Percentiles rank a stretch among this genome's conserved stretches.
Evolutionary conservation across 805 yeast species (phyloP).

Genomic region (Candida oleophila): DNA sequence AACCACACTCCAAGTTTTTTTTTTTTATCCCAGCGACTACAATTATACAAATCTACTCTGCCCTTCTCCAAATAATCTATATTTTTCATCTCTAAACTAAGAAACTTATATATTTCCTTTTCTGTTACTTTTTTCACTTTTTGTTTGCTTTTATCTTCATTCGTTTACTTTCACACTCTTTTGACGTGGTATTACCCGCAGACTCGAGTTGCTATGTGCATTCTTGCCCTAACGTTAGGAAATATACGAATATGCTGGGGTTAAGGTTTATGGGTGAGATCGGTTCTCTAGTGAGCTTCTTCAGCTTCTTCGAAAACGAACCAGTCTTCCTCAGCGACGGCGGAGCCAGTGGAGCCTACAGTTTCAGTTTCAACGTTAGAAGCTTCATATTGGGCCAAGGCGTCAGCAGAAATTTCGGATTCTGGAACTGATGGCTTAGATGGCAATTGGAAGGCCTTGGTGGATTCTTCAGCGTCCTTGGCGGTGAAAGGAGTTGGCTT

Average conservation of each 20-base stretch:
- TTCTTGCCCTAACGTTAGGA: not conserved
- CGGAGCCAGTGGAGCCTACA: constrained; percentile 29
- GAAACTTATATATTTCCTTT: not conserved
- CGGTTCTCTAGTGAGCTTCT: constrained; percentile 48
- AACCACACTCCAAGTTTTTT: not conserved
- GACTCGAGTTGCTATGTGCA: not conserved
- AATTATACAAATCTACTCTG: too few species aligned
- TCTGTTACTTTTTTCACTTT: not conserved
- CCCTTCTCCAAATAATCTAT: not conserved
- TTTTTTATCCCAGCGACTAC: not conserved
- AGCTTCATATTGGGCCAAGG: constrained; percentile 65
- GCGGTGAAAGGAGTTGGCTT: constrained; percentile 77
- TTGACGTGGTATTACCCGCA: not conserved
- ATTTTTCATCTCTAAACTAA: not conserved
- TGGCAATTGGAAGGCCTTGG: constrained; percentile 83
- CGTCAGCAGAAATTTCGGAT: constrained; percentile 66
- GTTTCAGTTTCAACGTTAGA: constrained; percentile 69
- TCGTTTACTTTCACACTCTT: not conserved
- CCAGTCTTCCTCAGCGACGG: constrained; percentile 67
- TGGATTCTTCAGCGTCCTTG: constrained; percentile 73
- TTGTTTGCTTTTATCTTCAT: not conserved
- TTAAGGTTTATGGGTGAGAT: not conserved
- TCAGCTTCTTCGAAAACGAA: constrained; percentile 70
- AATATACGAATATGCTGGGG: not conserved
- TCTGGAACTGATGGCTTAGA: constrained; percentile 73